phyloP scores from a whole-genome alignment of 805 yeast species.

The Ogataea trehalophila region DNA sequence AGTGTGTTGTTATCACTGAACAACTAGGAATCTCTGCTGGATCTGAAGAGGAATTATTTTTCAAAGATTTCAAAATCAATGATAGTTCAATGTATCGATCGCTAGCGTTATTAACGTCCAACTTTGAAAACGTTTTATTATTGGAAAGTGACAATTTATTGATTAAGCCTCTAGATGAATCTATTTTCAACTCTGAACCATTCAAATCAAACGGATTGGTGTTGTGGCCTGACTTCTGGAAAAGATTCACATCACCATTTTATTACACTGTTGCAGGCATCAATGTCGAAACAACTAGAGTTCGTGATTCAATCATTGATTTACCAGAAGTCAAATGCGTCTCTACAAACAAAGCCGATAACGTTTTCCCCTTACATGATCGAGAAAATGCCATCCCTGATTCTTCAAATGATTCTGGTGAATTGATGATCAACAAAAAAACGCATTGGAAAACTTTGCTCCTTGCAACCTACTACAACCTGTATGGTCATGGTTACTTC shows the following conservation, averaged over 20 bases:
- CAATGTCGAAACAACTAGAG: conserved; percentile 29
- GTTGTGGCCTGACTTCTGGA: conserved; percentile 83
- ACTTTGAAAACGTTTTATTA: conserved; percentile 41
- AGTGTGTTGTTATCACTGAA: conserved; percentile 51
- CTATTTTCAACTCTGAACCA: conserved; percentile 41
- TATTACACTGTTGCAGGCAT: conserved; percentile 60
- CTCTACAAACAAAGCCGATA: conserved; percentile 25
- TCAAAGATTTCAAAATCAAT: conserved; percentile 35
- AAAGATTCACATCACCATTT: conserved; percentile 66
- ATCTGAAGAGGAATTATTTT: conserved; percentile 35
- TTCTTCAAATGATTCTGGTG: conserved; percentile 47
- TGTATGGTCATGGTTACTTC: conserved; percentile 39
- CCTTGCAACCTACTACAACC: conserved; percentile 45
- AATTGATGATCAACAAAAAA: conserved; percentile 42
- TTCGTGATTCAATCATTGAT: conserved; percentile 28
- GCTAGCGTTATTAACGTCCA: conserved; percentile 38
- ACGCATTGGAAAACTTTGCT: conserved; percentile 44
- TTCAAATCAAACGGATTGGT: conserved; percentile 50
- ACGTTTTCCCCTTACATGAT: conserved; percentile 22
- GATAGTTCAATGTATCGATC: conserved; percentile 28
- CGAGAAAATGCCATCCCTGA: conserved; percentile 44
- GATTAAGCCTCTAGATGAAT: conserved; percentile 34
- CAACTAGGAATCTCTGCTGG: conserved; percentile 36
- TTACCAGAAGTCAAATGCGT: conserved; percentile 16
- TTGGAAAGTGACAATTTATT: conserved; percentile 44